Evolutionary conservation across 108 stramenopile species (phyloP), one percentile per base, ranked within the genome.

Genomic region (Ochromonas danica): DNA sequence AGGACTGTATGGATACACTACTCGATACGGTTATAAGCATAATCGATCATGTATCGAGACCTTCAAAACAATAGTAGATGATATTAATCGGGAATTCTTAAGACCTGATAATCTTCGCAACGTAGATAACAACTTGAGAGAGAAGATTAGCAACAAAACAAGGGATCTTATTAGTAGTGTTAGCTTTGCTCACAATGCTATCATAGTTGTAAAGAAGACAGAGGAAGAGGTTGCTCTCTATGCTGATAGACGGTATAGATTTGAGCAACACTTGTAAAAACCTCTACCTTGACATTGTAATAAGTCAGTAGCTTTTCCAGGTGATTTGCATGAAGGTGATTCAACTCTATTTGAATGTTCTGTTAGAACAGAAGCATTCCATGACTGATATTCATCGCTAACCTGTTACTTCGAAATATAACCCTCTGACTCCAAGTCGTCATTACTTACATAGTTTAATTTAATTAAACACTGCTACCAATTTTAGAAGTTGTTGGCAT

Each of bases 141-240:
- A 41, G 3, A 28, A 27, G 10, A 57, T 75, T 27, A 35, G 14
- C 6, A 33, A 45, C 14, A 41, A 3, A 10, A 75, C 72, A 27
- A 38, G 72, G 10, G 10, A 27, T 33, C 27, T 57, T 39, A 36
- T 75, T 57, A 41, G 40, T 36, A 42, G 14, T n/a, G 51, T 75
- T 30, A 75, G 10, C 10, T 75, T 75, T 36, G 72, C 14, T 45
- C 72, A 75, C 3, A 75, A 75, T 75, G 6, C 14, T 60, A 36
- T 75, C 31, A 75, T 75, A 75, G 38, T 75, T 31, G 41, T 31
- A 17, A 75, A 75, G 51, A 75, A 75, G 40, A 75, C 72, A 33
- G 6, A 27, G 43, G 72, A 75, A 25, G 72, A 75, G 22, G 22
- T 45, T 6, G 72, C 6, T 6, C 3, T 35, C 17, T 75, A 33